A percentile compares a stretch with the other conserved stretches of the same genome.
Conservation (phyloP, 2,329 filamentous ascomycete genomes). For the Biscogniauxia sp. region DNA sequence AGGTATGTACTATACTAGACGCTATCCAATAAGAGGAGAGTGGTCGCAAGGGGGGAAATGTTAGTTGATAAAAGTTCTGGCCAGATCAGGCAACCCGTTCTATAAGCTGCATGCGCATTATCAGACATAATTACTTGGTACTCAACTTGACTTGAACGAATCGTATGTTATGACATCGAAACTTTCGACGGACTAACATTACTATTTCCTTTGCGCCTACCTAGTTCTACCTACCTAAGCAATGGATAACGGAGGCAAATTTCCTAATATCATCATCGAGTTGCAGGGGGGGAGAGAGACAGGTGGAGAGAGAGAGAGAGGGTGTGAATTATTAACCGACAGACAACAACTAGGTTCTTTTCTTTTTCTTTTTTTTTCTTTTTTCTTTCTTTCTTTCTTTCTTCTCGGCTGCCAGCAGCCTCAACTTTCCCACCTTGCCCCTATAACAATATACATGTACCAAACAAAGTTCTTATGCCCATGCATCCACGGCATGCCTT, state of each 20-base stretch:
- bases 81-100: background rate
- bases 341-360: no score
- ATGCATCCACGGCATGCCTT: background rate
- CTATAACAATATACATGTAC: background rate
- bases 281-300: background rate
- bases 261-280: background rate
- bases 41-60: background rate
- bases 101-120: background rate
- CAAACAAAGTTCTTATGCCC: background rate
- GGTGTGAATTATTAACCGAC: slow-evolving; percentile 5
- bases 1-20: background rate
- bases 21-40: background rate
- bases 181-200: background rate
- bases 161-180: slow-evolving; percentile 1
- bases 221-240: background rate
- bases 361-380: no score
- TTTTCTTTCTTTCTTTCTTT: no score
- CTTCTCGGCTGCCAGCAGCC: slow-evolving; percentile 27
- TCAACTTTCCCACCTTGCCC: slow-evolving; percentile 21
- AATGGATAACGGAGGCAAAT: background rate
- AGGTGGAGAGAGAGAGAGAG: background rate
- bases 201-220: background rate
- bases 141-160: no score
- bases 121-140: no score
- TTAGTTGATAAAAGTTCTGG: background rate